Base-by-base conservation (phyloP, 306 rosid genomes). In the Betula pendula region DNA sequence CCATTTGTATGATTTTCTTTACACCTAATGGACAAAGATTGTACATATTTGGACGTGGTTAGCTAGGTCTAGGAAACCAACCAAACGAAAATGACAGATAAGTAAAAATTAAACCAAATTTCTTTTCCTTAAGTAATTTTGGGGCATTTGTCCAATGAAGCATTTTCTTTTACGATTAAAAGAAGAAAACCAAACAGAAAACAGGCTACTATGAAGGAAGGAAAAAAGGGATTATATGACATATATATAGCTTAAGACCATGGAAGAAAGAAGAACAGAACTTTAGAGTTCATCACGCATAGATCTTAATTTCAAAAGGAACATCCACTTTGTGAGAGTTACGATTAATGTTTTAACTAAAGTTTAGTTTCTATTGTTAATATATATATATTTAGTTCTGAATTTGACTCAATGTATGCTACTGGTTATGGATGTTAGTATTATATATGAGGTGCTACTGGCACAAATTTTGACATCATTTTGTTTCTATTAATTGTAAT, bases 211-310 rank as follows among this genome's bases (percentile, higher is more conserved):
- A 59, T 27, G 53, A 3, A 49, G 20, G 45, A 42, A 6, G n/a
- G n/a, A n/a, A n/a, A n/a, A n/a, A 29, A 19, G 27, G 9, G 40
- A 13, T n/a, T 59, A 25, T 10, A 11, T 22, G 1, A 59, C 24
- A 59, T 59, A 59, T 27, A 13, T 3, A 31, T n/a, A 15, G 40
- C 38, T 5, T 4, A 49, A n/a, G 17, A 14, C 67, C 40, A 59
- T 53, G 60, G 22, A 59, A 27, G 17, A 59, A 31, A 31, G 13
- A 62, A 20, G 8, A 43, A 31, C 8, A 31, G 0, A 44, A 55
- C 19, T 69, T 91, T 87, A 86, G n/a, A 90, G 88, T 81, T 92
- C 97, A 80, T 94, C 96, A 73, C 80, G 90, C 84, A 89, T 80
- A 31, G 53, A 68, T 82, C 80, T n/a, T n/a, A n/a, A n/a, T 81